Base-by-base conservation (phyloP, 495 filamentous ascomycete species). In the Trichodelitschia bisporula region DNA sequence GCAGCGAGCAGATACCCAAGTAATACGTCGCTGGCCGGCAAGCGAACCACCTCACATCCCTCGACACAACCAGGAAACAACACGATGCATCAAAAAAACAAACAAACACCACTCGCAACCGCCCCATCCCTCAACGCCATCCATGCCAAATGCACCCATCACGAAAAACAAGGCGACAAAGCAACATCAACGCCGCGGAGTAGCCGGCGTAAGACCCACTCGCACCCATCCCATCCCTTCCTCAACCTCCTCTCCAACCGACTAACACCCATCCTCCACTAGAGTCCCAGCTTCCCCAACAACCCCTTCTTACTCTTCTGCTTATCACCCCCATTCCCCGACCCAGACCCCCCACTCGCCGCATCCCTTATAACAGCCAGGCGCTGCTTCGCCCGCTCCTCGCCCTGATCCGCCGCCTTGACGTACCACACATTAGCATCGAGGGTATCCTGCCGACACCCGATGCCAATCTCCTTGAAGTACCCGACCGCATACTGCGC, bases 391-490 rank as follows among this genome's bases (percentile, higher is more conserved):
- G 86, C 86, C 13, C 80, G 66, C 41, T 79, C 73, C 39, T 95
- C 84, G 26, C 84, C 86, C 26, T 80, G 70, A 35, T 90, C 86
- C 6, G 86, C 89, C 2, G 86, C 84, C 48, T 76, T 76, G 31
- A 95, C 89, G 45, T 99, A 99, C 89, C 84, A 95, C 4, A 91
- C 77, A 41, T 95, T 95, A 32, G 86, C 84, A 46, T 93, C 79
- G 35, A 99, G 61, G 2, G 80, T 69, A 47, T 99, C 86, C 14
- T 82, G 70, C 3, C 80, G 74, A 48, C 78, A 90, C 15, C 86
- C 86, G 36, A 99, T 92, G 30, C 86, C 86, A 74, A 83, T 90
- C 53, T 99, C 86, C 5, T 79, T 93, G 51, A 99, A 99, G 55
- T 92, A 99, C 11, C 82, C 86, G 12, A 84, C 65, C 1, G 89